These are phyloP conservation scores for Tephrocybe rancida DNA, from an alignment of 768 basidiomycete genomes.

Conservation along the genomic window DNA sequence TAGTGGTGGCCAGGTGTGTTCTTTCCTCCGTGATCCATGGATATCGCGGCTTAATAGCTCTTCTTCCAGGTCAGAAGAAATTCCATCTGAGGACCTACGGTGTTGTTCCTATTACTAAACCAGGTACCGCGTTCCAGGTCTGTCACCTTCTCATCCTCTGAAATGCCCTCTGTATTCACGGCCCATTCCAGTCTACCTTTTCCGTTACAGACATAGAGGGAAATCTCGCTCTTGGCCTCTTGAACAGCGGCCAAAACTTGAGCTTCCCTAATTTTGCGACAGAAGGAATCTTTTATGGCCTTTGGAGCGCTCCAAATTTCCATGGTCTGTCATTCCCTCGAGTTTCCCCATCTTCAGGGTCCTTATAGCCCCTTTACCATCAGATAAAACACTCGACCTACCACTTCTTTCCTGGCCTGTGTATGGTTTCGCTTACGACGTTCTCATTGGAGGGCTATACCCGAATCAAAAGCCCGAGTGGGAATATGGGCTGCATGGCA, in stretches of 20 bases:
- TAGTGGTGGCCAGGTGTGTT: constrained; percentile 38
- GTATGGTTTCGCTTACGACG: constrained; percentile 35
- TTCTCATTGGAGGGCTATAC: constrained; percentile 39
- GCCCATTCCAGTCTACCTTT: constrained; percentile 37
- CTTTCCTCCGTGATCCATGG: background rate
- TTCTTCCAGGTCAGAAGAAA: constrained; percentile 30
- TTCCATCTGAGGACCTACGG: constrained; percentile 38
- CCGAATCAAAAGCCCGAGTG: constrained; percentile 33
- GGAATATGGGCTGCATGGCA: constrained; percentile 36
- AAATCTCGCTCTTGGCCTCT: constrained; percentile 25
- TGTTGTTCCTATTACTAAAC: constrained; percentile 26
- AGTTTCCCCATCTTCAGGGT: background rate
- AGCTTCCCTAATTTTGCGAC: constrained; percentile 34
- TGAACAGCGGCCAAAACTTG: constrained; percentile 34
- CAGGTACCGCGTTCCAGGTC: constrained; percentile 38
- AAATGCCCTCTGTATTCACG: background rate
- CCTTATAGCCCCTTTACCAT: background rate
- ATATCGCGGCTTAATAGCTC: background rate
- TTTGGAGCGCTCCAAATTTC: constrained; percentile 38
- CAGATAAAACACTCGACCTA: constrained; percentile 32
- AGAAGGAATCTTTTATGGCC: constrained; percentile 30
- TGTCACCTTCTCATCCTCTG: background rate
- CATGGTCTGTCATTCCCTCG: constrained; percentile 21
- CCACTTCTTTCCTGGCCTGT: constrained; percentile 36
- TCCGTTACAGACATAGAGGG: constrained; percentile 34